phyloP scores from a whole-genome alignment of 352 stramenopile genomes.

The Stephanocyclus meneghinianus region DNA sequence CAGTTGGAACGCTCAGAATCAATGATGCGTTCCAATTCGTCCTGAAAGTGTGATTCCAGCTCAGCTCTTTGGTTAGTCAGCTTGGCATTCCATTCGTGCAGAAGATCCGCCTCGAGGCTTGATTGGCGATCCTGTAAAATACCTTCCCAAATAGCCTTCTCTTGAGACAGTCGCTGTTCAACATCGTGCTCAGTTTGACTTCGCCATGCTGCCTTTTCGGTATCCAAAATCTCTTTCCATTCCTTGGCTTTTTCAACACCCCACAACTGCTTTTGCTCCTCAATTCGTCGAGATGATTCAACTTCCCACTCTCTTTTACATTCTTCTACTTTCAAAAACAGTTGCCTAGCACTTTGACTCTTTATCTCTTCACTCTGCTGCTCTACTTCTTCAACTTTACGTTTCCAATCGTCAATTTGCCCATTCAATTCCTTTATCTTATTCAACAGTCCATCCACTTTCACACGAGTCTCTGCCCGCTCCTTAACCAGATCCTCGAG shows the following conservation, averaged over 20 bases:
- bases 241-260: slow-evolving; percentile 30
- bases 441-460: slow-evolving; percentile 38
- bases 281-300: slow-evolving; percentile 4
- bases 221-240: slow-evolving; percentile 18
- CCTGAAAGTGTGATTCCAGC: slow-evolving; percentile 21
- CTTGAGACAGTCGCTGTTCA: neutral
- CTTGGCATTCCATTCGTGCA: slow-evolving; percentile 29
- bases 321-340: slow-evolving; percentile 46
- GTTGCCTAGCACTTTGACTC: slow-evolving; percentile 31
- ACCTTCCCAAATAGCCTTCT: slow-evolving; percentile 13
- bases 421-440: slow-evolving; percentile 36
- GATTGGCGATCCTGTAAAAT: slow-evolving; percentile 6
- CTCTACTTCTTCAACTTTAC: slow-evolving; percentile 23
- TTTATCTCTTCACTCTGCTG: slow-evolving; percentile 34
- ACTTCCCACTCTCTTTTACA: slow-evolving; percentile 35
- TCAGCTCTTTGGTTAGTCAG: slow-evolving; percentile 21
- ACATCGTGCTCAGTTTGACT: slow-evolving; percentile 17
- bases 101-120: slow-evolving; percentile 11
- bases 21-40: slow-evolving; percentile 24
- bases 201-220: slow-evolving; percentile 30
- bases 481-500: slow-evolving; percentile 67
- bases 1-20: slow-evolving; percentile 30
- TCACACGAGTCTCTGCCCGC: slow-evolving; percentile 24
- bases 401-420: slow-evolving; percentile 40
- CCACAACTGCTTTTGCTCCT: slow-evolving; percentile 17